phyloP scores from a whole-genome alignment of 75 land plant species.

The Pinus tabuliformis region DNA sequence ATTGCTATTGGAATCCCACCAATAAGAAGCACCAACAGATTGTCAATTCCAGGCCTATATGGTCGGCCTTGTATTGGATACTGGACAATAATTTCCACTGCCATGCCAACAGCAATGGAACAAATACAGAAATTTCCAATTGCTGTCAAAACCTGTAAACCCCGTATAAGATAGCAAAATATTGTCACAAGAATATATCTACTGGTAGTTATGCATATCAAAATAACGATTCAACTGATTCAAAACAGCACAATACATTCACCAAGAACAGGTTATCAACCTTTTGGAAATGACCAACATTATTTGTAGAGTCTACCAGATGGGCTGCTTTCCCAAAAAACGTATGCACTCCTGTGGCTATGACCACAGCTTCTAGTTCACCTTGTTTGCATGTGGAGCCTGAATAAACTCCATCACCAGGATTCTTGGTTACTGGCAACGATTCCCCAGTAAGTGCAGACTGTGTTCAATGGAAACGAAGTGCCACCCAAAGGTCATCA shows the following conservation, averaged over 20 bases:
- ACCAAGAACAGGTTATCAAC: conserved; percentile 10
- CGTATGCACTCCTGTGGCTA: conserved; percentile 86
- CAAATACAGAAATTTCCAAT: conserved; percentile 90
- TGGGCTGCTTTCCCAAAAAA: conserved; percentile 94
- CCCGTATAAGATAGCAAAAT: neutral
- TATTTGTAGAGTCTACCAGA: conserved; percentile 75
- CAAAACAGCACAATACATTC: neutral
- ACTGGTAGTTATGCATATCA: neutral
- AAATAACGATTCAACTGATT: neutral
- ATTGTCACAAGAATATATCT: neutral
- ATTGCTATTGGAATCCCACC: conserved; percentile 96
- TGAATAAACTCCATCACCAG: conserved; percentile 71
- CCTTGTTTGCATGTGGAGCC: conserved; percentile 92
- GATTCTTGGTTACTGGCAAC: conserved; percentile 67
- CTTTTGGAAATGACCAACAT: conserved; percentile 90
- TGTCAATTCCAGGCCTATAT: conserved; percentile 87
- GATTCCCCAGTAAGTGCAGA: conserved; percentile 80
- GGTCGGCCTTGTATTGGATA: conserved; percentile 67
- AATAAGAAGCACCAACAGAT: conserved; percentile 81
- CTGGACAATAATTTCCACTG: conserved; percentile 80
- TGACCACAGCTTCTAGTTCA: conserved; percentile 81
- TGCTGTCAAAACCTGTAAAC: conserved; percentile 63
- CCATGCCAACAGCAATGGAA: conserved; percentile 72
- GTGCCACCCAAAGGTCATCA: no score
- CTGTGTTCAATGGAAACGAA: neutral